phyloP scores from a whole-genome alignment of 116 monocot genomes.

The Trichopus zeylanicus region DNA sequence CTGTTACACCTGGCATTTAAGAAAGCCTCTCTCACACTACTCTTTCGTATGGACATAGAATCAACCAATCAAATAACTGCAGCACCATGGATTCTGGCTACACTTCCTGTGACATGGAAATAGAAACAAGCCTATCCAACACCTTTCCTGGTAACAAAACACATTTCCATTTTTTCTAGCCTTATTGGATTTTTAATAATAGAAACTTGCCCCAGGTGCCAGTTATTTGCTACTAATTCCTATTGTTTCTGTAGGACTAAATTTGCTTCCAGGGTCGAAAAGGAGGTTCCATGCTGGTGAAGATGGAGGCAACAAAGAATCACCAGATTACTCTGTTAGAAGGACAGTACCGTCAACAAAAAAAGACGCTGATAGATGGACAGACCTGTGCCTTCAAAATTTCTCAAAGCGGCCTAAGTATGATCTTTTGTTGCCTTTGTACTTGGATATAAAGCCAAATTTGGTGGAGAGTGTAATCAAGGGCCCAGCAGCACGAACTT shows the following conservation, averaged over 20 bases:
- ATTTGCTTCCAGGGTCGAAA: constrained; percentile 58
- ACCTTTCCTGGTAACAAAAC: constrained; percentile 42
- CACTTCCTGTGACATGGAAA: constrained; percentile 27
- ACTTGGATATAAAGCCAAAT: too few relatives aligned
- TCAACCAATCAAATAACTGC: constrained; percentile 23
- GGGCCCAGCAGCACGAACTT: too few relatives aligned
- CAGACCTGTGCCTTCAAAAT: too few relatives aligned
- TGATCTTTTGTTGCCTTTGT: too few relatives aligned
- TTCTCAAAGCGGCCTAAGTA: too few relatives aligned
- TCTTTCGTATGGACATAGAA: constrained; percentile 18
- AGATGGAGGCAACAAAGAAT: constrained; percentile 10
- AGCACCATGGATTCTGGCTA: constrained; percentile 13
- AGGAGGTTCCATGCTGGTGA: constrained; percentile 24
- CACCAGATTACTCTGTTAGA: too few relatives aligned
- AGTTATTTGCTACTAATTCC: background rate
- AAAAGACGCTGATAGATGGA: too few relatives aligned
- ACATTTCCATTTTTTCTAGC: background rate
- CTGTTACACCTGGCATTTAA: too few relatives aligned
- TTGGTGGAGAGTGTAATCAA: too few relatives aligned
- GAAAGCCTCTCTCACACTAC: too few relatives aligned
- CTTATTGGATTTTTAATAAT: too few relatives aligned
- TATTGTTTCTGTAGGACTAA: constrained; percentile 25
- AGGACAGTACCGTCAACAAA: too few relatives aligned
- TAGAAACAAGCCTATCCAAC: constrained; percentile 38
- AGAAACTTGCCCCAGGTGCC: background rate